Evolutionary conservation across 768 basidiomycete genomes (phyloP).

Genomic region (Leccinum uliginosum): DNA sequence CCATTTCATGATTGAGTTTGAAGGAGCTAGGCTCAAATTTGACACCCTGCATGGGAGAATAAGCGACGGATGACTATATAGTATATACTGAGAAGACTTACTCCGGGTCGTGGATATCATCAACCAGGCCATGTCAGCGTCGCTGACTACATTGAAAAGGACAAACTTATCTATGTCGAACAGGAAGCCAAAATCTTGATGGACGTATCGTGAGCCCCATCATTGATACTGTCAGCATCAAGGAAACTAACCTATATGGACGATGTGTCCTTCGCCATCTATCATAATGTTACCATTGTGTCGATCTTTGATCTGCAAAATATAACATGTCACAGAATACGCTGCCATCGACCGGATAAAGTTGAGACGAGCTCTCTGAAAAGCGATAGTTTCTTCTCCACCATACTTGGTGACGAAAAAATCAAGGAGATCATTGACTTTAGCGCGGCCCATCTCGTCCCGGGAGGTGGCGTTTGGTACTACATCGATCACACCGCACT

Average conservation of each 20-base stretch:
- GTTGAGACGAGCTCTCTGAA: conserved; percentile 89
- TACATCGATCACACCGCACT: conserved; percentile 99
- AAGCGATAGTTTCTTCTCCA: conserved; percentile 80
- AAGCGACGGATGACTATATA: conserved; percentile 1
- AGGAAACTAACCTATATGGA: conserved; percentile 76
- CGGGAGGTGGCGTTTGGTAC: conserved; percentile 97
- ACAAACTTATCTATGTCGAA: conserved; percentile 96
- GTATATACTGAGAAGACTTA: conserved; percentile 28
- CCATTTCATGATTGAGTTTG: conserved; percentile 99
- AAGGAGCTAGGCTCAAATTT: conserved; percentile 99
- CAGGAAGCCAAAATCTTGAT: conserved; percentile 88
- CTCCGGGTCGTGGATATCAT: conserved; percentile 51
- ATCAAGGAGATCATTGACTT: conserved; percentile 91
- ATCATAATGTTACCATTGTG: conserved; percentile 99
- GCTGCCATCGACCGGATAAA: conserved; percentile 99
- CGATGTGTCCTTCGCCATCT: conserved; percentile 94
- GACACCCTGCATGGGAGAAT: conserved; percentile 62
- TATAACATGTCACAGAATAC: conserved; percentile 97
- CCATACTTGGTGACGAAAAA: conserved; percentile 96
- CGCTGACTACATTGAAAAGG: conserved; percentile 2
- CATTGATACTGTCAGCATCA: background rate
- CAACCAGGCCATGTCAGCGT: conserved; percentile 27
- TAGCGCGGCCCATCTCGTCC: conserved; percentile 98
- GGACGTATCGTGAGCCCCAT: conserved; percentile 7
- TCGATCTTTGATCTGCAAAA: conserved; percentile 96